phyloP scores from a whole-genome alignment of 352 stramenopile genomes.

The Phytophthora ramorum region DNA sequence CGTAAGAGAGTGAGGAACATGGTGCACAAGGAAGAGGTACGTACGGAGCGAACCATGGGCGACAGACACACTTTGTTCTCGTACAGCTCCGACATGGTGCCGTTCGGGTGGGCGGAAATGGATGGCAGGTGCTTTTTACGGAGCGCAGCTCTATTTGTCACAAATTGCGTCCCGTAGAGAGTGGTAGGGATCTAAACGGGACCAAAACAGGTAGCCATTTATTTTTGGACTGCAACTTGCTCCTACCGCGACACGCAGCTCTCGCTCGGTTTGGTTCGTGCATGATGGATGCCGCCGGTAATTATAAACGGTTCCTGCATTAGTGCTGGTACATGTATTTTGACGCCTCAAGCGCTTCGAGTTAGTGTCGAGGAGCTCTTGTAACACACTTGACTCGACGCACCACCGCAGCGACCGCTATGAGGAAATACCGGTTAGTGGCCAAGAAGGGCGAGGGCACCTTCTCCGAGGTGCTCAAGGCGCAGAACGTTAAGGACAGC shows the following conservation, averaged over 20 bases:
- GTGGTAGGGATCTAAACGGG: neutral
- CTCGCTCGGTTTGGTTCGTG: neutral
- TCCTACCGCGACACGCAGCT: no score
- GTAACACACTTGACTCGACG: neutral
- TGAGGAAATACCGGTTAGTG: constrained; percentile 95
- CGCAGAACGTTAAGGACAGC: constrained; percentile 94
- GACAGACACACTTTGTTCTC: constrained; percentile 84
- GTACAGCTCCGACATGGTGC: constrained; percentile 66
- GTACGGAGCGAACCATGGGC: constrained; percentile 95
- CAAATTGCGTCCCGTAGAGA: neutral
- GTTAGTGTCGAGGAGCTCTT: neutral
- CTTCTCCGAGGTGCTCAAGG: constrained; percentile 95
- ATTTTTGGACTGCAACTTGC: constrained; percentile 1
- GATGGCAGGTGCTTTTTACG: neutral
- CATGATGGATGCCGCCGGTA: constrained; percentile 5
- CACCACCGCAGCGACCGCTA: constrained; percentile 19
- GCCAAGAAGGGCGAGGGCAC: constrained; percentile 96
- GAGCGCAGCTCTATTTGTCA: neutral
- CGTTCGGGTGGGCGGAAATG: constrained; percentile 6
- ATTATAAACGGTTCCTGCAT: constrained; percentile 19
- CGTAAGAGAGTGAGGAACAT: constrained; percentile 5
- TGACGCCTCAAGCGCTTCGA: neutral
- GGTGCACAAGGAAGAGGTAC: constrained; percentile 13
- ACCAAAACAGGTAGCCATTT: neutral
- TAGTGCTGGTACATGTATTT: neutral